phyloP scores from a whole-genome alignment of 441 rosid species.

The Adansonia gregorii region DNA sequence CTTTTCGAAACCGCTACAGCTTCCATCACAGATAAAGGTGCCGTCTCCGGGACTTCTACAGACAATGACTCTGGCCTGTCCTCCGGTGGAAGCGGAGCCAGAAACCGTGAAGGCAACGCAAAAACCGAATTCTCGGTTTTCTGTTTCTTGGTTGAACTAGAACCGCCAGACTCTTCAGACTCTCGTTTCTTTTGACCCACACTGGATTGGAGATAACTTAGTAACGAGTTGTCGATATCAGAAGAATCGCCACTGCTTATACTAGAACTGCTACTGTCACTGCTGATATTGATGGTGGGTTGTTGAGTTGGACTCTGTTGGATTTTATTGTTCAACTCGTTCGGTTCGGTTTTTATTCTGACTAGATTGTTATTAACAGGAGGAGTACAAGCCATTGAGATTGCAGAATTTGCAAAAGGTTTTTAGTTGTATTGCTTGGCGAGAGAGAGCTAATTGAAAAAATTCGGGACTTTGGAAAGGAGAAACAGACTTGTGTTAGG shows the following conservation, averaged over 20 bases:
- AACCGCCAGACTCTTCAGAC: neutral
- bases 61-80: neutral
- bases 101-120: conserved; percentile 30
- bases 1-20: neutral
- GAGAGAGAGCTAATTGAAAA: neutral
- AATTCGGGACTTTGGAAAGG: neutral
- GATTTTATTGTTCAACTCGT: neutral
- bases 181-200: neutral
- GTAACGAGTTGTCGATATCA: neutral
- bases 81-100: conserved; percentile 33
- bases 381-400: conserved; percentile 1
- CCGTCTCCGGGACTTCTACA: neutral
- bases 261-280: neutral
- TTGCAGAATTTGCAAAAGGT: neutral
- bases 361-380: neutral
- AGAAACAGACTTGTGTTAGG: neutral
- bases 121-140: neutral
- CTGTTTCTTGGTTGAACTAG: neutral
- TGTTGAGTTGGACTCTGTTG: neutral
- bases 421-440: neutral
- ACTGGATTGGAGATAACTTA: neutral
- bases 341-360: neutral
- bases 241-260: neutral
- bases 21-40: neutral
- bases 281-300: neutral